These are phyloP conservation scores for Albatrellus ellisii DNA, from an alignment of 768 basidiomycete genomes.

Conservation along the genomic window DNA sequence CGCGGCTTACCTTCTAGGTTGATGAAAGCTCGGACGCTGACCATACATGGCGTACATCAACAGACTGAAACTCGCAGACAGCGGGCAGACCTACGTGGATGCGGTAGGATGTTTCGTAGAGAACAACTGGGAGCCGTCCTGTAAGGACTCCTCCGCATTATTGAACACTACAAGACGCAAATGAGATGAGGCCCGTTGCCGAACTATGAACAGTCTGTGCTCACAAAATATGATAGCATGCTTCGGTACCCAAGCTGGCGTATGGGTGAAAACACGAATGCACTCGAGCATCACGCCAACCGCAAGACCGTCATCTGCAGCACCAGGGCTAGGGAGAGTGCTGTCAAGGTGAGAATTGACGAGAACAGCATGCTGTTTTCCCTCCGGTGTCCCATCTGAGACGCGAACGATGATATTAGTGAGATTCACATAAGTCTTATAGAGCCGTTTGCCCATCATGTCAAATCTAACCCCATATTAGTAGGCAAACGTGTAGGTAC, in stretches of 20 bases:
- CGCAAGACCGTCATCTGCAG: constrained; percentile 78
- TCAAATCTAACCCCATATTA: constrained; percentile 50
- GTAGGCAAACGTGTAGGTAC: neutral
- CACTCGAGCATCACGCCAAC: constrained; percentile 90
- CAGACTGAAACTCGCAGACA: neutral
- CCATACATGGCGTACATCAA: neutral
- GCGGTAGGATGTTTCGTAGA: constrained; percentile 78
- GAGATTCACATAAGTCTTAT: constrained; percentile 81
- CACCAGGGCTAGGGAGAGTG: constrained; percentile 80
- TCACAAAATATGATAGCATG: constrained; percentile 74
- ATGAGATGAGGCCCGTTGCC: neutral
- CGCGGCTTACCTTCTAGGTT: constrained; percentile 67
- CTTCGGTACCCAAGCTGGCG: constrained; percentile 56
- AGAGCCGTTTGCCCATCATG: constrained; percentile 75
- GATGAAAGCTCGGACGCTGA: constrained; percentile 70
- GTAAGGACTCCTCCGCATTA: constrained; percentile 87
- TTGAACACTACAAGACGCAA: constrained; percentile 57
- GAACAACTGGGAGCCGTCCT: constrained; percentile 90
- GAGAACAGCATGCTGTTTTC: constrained; percentile 74
- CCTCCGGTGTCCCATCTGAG: constrained; percentile 56
- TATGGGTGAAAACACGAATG: constrained; percentile 62
- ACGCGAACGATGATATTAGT: constrained; percentile 83
- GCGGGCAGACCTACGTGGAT: constrained; percentile 37
- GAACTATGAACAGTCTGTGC: constrained; percentile 17
- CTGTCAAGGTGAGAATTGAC: constrained; percentile 87